phyloP scores from a whole-genome alignment of 495 filamentous ascomycete genomes.

The Podospora australis region DNA sequence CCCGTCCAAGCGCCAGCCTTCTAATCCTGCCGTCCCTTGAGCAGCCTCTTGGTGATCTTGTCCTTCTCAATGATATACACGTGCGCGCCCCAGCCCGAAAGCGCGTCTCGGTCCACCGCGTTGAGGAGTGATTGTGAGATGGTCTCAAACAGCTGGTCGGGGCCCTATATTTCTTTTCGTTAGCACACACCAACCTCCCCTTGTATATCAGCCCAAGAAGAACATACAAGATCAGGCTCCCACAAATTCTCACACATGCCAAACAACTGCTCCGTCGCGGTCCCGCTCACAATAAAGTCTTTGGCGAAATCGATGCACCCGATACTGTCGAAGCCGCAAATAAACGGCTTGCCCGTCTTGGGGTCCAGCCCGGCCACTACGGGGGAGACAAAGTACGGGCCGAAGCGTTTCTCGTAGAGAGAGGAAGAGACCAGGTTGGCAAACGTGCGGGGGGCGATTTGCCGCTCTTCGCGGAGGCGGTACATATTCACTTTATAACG shows the following conservation, averaged over 20 bases:
- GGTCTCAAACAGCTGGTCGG: slow-evolving; percentile 96
- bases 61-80: slow-evolving; percentile 99
- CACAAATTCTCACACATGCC: slow-evolving; percentile 97
- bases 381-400: slow-evolving; percentile 90
- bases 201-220: not conserved
- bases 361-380: slow-evolving; percentile 91
- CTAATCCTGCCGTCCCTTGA: slow-evolving; percentile 75
- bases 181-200: not conserved
- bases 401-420: slow-evolving; percentile 92
- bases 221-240: slow-evolving; percentile 88
- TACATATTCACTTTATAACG: slow-evolving; percentile 99
- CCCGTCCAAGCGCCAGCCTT: too few relatives aligned
- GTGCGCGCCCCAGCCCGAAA: slow-evolving; percentile 96
- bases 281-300: slow-evolving; percentile 97
- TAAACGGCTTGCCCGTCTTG: slow-evolving; percentile 88
- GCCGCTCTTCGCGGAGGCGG: slow-evolving; percentile 92
- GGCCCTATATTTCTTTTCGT: slow-evolving; percentile 46
- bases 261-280: slow-evolving; percentile 93
- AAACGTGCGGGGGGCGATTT: slow-evolving; percentile 88
- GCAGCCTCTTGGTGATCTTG: slow-evolving; percentile 95
- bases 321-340: slow-evolving; percentile 98
- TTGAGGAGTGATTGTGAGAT: slow-evolving; percentile 95
- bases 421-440: slow-evolving; percentile 87
- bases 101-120: slow-evolving; percentile 90
- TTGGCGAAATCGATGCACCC: slow-evolving; percentile 99